Evolutionary conservation across 2,329 filamentous ascomycete genomes (phyloP), one percentile per base, ranked within the genome.

Genomic region (Metarhizium humberi): DNA sequence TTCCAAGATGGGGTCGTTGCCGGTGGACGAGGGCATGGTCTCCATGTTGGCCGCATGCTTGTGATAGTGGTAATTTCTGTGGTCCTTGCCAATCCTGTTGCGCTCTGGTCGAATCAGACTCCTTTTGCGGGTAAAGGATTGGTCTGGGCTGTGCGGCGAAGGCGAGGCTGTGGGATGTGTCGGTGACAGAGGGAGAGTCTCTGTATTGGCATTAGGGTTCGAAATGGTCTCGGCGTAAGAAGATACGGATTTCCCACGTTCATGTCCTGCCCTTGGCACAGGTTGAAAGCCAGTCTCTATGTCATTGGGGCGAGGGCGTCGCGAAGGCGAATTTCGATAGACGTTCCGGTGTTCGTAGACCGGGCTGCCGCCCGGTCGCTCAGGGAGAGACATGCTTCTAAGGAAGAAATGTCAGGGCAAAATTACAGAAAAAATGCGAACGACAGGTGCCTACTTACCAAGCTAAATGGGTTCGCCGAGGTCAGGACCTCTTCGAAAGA

Each of bases 61-160:
- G 62, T 90, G 85, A 72, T 99, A 99, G 73, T 96, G 82, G 67
- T 96, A 99, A 70, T 97, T 95, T 14, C 92, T 91, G 68, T 97
- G 91, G 63, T 92, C 88, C 60, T 80, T 85, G 63, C 92, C 88
- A 62, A 95, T 90, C 62, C 88, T 84, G 65, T 87, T 87, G 61
- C 94, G 84, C 73, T 99, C 94, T 1, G 94, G 94, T 58, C 88
- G 81, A 66, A 99, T 86, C 60, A 99, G 76, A 70, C 90, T 96
- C 68, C 88, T 85, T 73, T 97, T 97, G 63, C 92, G 84, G 58
- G 73, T 67, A 57, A 81, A 69, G 43, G 71, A 67, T 53, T 71
- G 66, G 52, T 73, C 64, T 58, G 61, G 59, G 46, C 59, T 58
- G 16, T 56, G 60, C 40, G 63, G 61, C 32, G 67, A 62, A n/a